Base-by-base conservation (phyloP, 768 basidiomycete genomes). In the Dacryopinax primogenitus region DNA sequence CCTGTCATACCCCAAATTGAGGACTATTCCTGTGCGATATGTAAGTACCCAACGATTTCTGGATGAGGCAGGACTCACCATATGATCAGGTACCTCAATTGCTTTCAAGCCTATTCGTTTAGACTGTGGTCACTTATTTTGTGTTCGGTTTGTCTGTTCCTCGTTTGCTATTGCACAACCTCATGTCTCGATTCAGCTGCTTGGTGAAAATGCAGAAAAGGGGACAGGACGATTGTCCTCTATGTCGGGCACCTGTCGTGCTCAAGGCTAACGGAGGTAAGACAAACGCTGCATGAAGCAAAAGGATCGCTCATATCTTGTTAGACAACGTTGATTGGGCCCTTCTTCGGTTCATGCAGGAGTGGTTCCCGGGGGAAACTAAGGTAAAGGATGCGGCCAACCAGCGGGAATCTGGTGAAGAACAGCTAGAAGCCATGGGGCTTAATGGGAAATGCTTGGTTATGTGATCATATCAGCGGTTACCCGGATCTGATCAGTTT, bases 31-130 rank as follows among this genome's bases (percentile, higher is more conserved):
- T 65, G 23, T 33, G 41, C 63, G 9, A 58, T 58, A 58, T 58
- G 51, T 58, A 30, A 7, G 51, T 44, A 44, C 15, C 51, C 26
- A 30, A 58, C 51, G 26, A 13, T 7, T 11, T 21, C 51, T 26
- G 45, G 13, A 15, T 23, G 23, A 11, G 23, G 26, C 4, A 58
- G 44, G 11, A 2, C 75, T 95, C 74, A 96, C 93, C 72, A 76
- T 83, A 0, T 97, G 87, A 37, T 94, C 96, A 66, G 96, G 94
- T 75, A 89, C 86, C 1, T 83, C 82, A 66, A 85, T 97, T 68
- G 94, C 92, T 3, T 97, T 93, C 80, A 92, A 92, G 73, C 94
- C 94, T 0, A 87, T 95, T 62, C 78, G 92, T 11, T 79, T 97
- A 1, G 73, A 75, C 18, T 97, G 93, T 67, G 81, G 86, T 0